phyloP scores from a whole-genome alignment of 148 eudicot species.

The Polygonum maritimum region DNA sequence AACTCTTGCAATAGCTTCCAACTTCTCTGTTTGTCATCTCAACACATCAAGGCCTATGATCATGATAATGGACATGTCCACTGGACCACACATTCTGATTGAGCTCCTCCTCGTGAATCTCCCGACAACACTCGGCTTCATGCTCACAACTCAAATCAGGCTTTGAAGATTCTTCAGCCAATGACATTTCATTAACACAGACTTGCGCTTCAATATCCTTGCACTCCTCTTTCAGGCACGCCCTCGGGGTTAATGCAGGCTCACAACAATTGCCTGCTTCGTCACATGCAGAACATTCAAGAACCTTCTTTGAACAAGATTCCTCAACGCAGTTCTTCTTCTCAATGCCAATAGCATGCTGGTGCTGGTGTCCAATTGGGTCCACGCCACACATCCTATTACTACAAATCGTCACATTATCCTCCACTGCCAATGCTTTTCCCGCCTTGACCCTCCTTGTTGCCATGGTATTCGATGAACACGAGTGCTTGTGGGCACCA shows the following conservation, averaged over 20 bases:
- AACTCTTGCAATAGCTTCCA: conserved; percentile 49
- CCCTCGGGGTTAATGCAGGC: neutral
- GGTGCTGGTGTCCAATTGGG: conserved; percentile 4
- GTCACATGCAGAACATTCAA: neutral
- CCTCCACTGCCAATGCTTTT: neutral
- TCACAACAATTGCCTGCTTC: neutral
- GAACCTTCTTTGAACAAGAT: neutral
- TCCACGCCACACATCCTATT: neutral
- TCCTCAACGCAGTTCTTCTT: neutral
- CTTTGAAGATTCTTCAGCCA: neutral
- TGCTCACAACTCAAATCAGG: neutral
- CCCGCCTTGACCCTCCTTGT: neutral
- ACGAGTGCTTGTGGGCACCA: neutral
- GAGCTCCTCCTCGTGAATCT: neutral
- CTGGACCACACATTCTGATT: neutral
- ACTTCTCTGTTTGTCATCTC: conserved; percentile 31
- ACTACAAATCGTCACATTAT: neutral
- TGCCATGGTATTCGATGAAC: neutral
- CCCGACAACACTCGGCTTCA: neutral
- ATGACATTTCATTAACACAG: neutral
- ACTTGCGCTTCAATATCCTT: conserved; percentile 4
- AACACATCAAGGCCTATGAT: conserved; percentile 17
- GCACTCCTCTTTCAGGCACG: conserved; percentile 3
- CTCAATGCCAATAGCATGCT: neutral
- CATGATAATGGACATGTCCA: conserved; percentile 6